These are phyloP conservation scores for Trichomonas vaginalis DNA, from an alignment of 208 protist genomes.

Conservation along the genomic window DNA sequence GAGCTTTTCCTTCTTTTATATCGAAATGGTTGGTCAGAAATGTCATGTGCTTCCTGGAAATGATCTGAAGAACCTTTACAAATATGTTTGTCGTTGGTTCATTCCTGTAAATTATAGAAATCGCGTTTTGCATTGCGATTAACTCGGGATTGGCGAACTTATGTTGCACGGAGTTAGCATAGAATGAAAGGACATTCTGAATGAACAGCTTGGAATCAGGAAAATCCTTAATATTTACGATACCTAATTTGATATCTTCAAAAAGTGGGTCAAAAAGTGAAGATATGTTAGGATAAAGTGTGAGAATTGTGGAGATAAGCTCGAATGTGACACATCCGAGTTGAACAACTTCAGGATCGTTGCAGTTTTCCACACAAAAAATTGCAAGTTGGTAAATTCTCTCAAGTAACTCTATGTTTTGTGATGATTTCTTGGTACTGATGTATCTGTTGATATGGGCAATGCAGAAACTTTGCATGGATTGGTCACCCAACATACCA, in stretches of 20 bases:
- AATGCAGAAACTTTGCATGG: background rate
- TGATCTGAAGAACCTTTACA: background rate
- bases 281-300: background rate
- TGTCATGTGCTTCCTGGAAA: background rate
- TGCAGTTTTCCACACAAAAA: background rate
- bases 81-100: background rate
- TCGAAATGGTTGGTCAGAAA: background rate
- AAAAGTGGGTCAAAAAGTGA: background rate
- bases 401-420: background rate
- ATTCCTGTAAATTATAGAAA: background rate
- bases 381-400: background rate
- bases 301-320: background rate
- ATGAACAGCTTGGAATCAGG: background rate
- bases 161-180: background rate
- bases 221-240: background rate
- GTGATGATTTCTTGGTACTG: background rate
- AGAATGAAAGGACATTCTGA: background rate
- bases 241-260: background rate
- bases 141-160: background rate
- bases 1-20: background rate
- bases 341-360: background rate
- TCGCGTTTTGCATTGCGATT: background rate
- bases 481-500: background rate
- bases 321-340: background rate
- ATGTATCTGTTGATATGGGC: background rate